phyloP scores from a whole-genome alignment of 202 grass and related monocot species.

The Brachypodium distachyon region DNA sequence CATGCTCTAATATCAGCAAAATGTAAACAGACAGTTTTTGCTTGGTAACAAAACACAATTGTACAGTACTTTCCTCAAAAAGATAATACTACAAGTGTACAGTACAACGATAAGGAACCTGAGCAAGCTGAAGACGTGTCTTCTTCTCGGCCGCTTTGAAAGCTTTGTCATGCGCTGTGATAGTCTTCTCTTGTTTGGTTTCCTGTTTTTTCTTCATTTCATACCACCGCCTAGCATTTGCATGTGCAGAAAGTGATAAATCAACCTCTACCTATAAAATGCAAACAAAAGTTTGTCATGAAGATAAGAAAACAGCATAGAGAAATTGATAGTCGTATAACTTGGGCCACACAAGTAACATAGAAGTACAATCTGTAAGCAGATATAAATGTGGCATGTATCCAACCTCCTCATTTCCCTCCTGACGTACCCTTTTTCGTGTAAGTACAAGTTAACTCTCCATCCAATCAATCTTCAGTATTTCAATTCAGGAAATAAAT shows the following conservation, averaged over 20 bases:
- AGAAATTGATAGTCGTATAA: slow-evolving; percentile 1
- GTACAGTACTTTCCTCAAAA: too few relatives aligned
- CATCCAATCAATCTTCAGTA: neutral
- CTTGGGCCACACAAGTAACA: neutral
- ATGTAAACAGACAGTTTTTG: neutral
- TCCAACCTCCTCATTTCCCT: neutral
- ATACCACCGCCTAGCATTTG: slow-evolving; percentile 94
- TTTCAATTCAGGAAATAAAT: neutral
- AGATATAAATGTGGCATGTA: neutral
- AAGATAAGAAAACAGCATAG: neutral
- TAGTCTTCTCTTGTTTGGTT: slow-evolving; percentile 91
- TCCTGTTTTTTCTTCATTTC: slow-evolving; percentile 99
- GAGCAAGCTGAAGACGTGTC: slow-evolving; percentile 87
- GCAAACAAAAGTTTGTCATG: neutral
- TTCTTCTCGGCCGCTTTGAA: slow-evolving; percentile 99
- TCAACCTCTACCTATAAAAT: slow-evolving; percentile 81
- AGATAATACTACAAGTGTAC: slow-evolving; percentile 1
- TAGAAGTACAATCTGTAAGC: slow-evolving; percentile 8
- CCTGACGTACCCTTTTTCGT: neutral
- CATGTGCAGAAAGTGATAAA: slow-evolving; percentile 93
- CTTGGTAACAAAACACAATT: neutral
- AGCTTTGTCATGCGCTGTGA: slow-evolving; percentile 89
- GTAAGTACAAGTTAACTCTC: neutral
- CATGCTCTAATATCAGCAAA: neutral
- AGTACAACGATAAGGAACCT: slow-evolving; percentile 35